A percentile compares a stretch with the other conserved stretches of the same genome.
These are phyloP conservation scores for Phytophthora aleatoria DNA, from an alignment of 352 stramenopile genomes.

Conservation along the genomic window DNA sequence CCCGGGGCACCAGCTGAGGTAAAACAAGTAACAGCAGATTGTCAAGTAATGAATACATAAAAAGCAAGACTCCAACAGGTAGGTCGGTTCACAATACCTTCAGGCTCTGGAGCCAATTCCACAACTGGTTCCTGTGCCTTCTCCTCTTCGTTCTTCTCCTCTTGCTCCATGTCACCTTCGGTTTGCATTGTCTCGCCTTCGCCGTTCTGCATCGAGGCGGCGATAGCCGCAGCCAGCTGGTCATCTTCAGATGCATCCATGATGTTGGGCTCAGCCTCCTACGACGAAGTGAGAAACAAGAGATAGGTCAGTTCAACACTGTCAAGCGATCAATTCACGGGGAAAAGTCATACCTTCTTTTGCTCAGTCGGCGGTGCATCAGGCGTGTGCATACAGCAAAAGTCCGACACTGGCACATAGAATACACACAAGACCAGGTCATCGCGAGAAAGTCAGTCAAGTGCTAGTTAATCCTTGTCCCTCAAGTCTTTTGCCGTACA, in stretches of 20 bases:
- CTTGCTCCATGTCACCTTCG: constrained; percentile 40
- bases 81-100: constrained; percentile 38
- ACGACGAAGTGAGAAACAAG: constrained; percentile 5
- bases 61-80: constrained; percentile 1
- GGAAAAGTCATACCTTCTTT: constrained; percentile 21
- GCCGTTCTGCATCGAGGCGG: constrained; percentile 68
- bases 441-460: not conserved
- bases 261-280: constrained; percentile 38
- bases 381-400: constrained; percentile 58
- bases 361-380: constrained; percentile 28
- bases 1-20: constrained; percentile 46
- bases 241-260: constrained; percentile 77
- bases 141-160: constrained; percentile 43
- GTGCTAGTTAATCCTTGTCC: not conserved
- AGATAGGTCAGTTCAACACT: not conserved
- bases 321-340: not conserved
- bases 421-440: not conserved
- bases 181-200: constrained; percentile 24
- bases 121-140: constrained; percentile 46
- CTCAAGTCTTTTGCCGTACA: constrained; percentile 33
- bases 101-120: constrained; percentile 54
- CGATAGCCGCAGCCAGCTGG: constrained; percentile 79
- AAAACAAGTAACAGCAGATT: constrained; percentile 11
- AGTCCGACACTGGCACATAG: constrained; percentile 58
- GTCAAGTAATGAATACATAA: constrained; percentile 6